A percentile compares a stretch with the other conserved stretches of the same genome.
phyloP scores from a whole-genome alignment of 306 rosid species.

The Gastrolobium villosum region DNA sequence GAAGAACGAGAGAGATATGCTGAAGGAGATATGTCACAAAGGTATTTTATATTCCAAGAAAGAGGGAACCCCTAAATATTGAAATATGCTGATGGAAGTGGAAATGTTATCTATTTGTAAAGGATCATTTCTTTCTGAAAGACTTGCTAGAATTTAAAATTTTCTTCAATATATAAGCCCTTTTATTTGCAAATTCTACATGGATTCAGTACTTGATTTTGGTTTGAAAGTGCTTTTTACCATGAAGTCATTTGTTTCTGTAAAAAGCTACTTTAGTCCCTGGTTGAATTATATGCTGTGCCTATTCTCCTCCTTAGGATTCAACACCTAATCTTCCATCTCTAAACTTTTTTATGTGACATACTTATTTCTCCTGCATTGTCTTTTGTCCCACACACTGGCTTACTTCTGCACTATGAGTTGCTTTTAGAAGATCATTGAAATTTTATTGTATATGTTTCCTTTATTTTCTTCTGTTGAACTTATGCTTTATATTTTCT shows the following conservation, averaged over 20 bases:
- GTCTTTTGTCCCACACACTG: neutral
- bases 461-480: neutral
- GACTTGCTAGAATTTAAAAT: neutral
- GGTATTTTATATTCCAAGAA: neutral
- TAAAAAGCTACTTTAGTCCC: neutral
- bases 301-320: neutral
- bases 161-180: neutral
- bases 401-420: slow-evolving; percentile 16
- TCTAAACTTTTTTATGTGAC: neutral
- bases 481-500: neutral
- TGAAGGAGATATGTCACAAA: neutral
- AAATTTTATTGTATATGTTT: neutral
- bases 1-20: slow-evolving; percentile 14
- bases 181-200: slow-evolving; percentile 5
- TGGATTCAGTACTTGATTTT: neutral
- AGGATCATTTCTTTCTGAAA: slow-evolving; percentile 9
- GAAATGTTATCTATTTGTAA: neutral
- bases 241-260: neutral
- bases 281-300: neutral
- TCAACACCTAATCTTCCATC: neutral
- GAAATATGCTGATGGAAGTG: neutral
- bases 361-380: neutral
- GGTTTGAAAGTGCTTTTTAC: slow-evolving; percentile 14
- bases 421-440: neutral
- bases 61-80: neutral